Base-by-base conservation (phyloP, 2,329 filamentous ascomycete species). In the Rhynchosporium graminicola region DNA sequence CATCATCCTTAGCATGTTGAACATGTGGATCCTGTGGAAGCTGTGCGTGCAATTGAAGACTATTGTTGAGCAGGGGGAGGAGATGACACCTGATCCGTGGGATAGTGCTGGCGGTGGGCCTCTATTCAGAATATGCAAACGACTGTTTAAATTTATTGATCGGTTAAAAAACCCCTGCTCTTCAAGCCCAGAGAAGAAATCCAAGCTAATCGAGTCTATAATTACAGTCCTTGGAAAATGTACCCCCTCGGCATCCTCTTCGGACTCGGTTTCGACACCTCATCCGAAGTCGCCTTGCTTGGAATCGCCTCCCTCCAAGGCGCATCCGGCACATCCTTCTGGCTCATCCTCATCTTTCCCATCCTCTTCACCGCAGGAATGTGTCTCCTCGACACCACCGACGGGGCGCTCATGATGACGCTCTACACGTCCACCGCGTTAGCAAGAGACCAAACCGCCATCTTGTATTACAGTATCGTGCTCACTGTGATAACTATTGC, bases 401-500 rank as follows among this genome's bases (percentile, higher is more conserved):
- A 98, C 70, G 94, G 94, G 29, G 94, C 94, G 0, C 81, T 97
- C 26, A 98, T 98, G 93, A 93, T 97, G 85, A 88, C 89, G 0
- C 80, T 98, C 0, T 98, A 99, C 76, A 92, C 93, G 0, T 90
- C 88, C 45, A 91, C 85, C 12, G 78, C 89, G 36, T 87, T 96
- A 52, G 87, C 91, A 0, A 82, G 89, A 62, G 93, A 98, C 71
- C 83, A 84, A 0, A 86, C 98, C n/a, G 92, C 93, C 0, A 93
- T 97, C 52, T 78, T 97, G 0, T 98, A 98, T 77, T 98, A 97
- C 77, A 96, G 92, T 12, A 76, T 73, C 20, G 70, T 74, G 10
- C 59, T 76, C 0, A 73, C 74, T 1, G 71, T 69, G 2, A 76
- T 77, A 6, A 73, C 70, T 1, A 74, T 76, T 5, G 63, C 77